Evolutionary conservation across 176 grass and related monocot species (phyloP).

Genomic region (Oryza punctata): DNA sequence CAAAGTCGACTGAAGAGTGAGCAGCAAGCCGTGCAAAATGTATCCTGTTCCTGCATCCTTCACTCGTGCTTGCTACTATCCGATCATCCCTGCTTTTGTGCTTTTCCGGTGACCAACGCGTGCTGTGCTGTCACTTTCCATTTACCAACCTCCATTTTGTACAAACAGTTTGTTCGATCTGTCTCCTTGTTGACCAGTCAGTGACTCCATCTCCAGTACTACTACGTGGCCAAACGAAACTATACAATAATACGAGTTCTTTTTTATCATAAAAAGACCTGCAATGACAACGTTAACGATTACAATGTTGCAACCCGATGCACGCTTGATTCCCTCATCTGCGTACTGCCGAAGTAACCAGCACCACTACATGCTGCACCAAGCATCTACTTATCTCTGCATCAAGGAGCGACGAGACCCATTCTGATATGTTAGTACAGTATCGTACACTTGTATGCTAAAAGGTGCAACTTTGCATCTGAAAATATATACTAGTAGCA

Average conservation of each 20-base stretch:
- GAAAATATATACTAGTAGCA: neutral
- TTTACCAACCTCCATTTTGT: neutral
- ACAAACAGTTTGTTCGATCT: conserved; percentile 2
- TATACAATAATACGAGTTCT: neutral
- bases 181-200: neutral
- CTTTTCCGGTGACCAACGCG: conserved; percentile 2
- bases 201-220: neutral
- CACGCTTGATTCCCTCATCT: neutral
- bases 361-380: neutral
- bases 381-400: neutral
- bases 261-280: neutral
- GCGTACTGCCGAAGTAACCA: neutral
- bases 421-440: neutral
- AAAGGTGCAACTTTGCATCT: neutral
- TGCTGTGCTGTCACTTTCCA: neutral
- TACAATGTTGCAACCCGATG: neutral
- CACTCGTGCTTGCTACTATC: neutral
- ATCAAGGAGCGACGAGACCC: too few relatives aligned
- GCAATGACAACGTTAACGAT: neutral
- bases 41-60: neutral
- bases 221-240: neutral
- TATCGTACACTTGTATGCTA: conserved; percentile 8
- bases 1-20: conserved; percentile 8
- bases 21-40: conserved; percentile 5
- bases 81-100: neutral